These are phyloP conservation scores for Sugiyamaella japonica DNA, from an alignment of 1,139 yeast genomes.

Conservation along the genomic window DNA sequence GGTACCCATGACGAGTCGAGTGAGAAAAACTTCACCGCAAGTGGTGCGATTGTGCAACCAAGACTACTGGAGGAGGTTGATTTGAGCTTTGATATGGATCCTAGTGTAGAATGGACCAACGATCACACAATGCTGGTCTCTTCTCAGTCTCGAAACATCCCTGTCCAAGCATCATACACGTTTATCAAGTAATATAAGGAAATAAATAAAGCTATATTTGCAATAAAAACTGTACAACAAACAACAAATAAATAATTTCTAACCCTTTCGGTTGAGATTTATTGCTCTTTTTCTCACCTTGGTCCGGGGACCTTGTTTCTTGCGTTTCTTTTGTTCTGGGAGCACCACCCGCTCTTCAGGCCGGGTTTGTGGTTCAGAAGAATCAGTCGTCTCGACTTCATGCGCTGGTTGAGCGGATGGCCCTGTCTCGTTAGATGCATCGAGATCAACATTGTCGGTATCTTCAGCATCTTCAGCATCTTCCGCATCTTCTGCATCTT, in stretches of 20 bases:
- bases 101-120: slow-evolving; percentile 5
- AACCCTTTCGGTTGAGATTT: slow-evolving; percentile 9
- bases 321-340: slow-evolving; percentile 5
- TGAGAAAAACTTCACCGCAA: neutral
- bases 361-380: too few relatives aligned
- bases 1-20: neutral
- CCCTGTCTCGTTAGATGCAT: too few relatives aligned
- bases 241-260: slow-evolving; percentile 2
- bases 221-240: neutral
- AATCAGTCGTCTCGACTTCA: too few relatives aligned
- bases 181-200: neutral
- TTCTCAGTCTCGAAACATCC: neutral
- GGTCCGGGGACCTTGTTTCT: neutral
- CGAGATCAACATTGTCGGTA: neutral
- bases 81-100: neutral
- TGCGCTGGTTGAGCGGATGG: too few relatives aligned
- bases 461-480: neutral
- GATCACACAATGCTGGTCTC: neutral
- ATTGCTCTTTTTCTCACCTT: slow-evolving; percentile 9
- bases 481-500: too few relatives aligned
- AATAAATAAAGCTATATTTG: neutral
- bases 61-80: neutral
- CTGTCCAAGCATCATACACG: neutral
- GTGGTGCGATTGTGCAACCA: neutral
- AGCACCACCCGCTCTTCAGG: neutral